phyloP scores from a whole-genome alignment of 805 yeast species.

The Geotrichum ghanense region DNA sequence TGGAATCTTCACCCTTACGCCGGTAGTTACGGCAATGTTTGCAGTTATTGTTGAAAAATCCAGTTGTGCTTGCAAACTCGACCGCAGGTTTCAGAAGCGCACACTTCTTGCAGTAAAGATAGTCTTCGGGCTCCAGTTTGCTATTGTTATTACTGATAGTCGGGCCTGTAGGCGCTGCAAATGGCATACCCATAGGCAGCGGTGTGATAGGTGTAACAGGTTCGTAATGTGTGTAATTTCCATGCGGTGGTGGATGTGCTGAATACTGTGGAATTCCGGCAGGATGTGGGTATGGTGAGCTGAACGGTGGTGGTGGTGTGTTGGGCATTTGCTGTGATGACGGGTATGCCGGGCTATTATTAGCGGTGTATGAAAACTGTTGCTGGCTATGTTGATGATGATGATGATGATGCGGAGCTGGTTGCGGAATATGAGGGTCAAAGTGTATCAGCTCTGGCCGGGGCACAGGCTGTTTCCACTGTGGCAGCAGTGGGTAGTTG shows the following conservation, averaged over 20 bases:
- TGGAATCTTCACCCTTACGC: neutral
- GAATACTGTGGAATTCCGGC: neutral
- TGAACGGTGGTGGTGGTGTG: neutral
- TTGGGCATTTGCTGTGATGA: neutral
- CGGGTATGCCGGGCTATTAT: neutral
- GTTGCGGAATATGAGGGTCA: neutral
- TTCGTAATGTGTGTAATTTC: neutral
- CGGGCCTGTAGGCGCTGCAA: neutral
- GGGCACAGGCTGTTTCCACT: neutral
- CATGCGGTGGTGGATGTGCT: neutral
- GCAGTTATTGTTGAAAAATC: constrained; percentile 1
- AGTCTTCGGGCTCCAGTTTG: neutral
- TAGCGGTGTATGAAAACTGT: neutral
- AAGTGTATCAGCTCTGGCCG: neutral
- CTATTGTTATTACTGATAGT: neutral
- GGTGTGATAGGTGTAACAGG: neutral
- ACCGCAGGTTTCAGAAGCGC: neutral
- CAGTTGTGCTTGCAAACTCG: neutral
- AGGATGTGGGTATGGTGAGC: neutral
- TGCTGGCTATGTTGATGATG: neutral
- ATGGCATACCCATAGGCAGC: neutral
- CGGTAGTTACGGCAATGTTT: neutral
- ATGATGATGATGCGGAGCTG: neutral
- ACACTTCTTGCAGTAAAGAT: neutral
- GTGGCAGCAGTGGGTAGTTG: constrained; percentile 1